Conservation (phyloP, 2,329 filamentous ascomycete genomes). For the Pyricularia sp. region DNA sequence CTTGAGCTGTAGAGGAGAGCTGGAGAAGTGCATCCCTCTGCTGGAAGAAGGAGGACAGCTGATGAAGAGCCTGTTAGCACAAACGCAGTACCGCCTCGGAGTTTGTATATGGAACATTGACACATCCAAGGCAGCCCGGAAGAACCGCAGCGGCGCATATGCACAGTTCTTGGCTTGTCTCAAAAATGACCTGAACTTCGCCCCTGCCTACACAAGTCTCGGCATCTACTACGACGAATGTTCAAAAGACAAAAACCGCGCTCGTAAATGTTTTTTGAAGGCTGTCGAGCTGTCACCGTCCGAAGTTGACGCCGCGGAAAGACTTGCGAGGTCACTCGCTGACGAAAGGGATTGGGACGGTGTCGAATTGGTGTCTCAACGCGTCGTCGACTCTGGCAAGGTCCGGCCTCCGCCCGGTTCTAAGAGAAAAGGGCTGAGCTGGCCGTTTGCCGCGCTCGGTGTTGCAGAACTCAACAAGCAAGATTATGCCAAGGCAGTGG, state of each 20-base stretch:
- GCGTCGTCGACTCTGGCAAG: constrained; percentile 89
- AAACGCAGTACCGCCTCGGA: constrained; percentile 77
- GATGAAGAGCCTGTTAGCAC: constrained; percentile 60
- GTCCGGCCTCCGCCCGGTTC: constrained; percentile 83
- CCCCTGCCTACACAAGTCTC: constrained; percentile 81
- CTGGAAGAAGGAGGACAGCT: constrained; percentile 48
- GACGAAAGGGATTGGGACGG: constrained; percentile 91
- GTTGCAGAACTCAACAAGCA: constrained; percentile 92
- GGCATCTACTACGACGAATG: constrained; percentile 90
- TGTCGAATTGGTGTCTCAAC: constrained; percentile 81
- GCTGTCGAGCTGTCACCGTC: constrained; percentile 83
- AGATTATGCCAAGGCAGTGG: constrained; percentile 76
- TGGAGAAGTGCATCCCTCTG: constrained; percentile 55
- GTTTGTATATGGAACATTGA: constrained; percentile 80
- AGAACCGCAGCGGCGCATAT: constrained; percentile 72
- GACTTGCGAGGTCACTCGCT: constrained; percentile 74
- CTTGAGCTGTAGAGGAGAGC: constrained; percentile 48
- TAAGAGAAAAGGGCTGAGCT: constrained; percentile 84
- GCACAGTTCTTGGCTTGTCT: constrained; percentile 69
- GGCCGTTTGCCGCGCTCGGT: constrained; percentile 88
- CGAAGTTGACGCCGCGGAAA: constrained; percentile 77
- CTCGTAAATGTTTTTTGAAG: constrained; percentile 89
- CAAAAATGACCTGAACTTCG: constrained; percentile 76
- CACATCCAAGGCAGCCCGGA: constrained; percentile 58
- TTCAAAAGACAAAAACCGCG: constrained; percentile 71